Conservation (phyloP, 2,329 filamentous ascomycete genomes). For the Xylaria sp. region DNA sequence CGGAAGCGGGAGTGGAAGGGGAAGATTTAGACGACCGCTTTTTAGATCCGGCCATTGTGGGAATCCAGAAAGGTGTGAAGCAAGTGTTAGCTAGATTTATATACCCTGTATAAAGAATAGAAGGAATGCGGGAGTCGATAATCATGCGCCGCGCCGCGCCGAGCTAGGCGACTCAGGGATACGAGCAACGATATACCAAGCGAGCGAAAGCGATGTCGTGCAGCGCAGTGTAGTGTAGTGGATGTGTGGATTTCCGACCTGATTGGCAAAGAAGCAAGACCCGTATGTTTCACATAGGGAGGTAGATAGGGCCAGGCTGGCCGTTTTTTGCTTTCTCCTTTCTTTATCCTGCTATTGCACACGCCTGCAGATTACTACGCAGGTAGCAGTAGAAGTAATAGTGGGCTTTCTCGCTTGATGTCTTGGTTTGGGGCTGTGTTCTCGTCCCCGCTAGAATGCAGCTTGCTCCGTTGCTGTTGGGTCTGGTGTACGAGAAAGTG, state of each 20-base stretch:
- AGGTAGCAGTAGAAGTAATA: neutral
- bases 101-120: neutral
- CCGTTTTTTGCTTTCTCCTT: neutral
- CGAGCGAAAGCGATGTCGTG: constrained; percentile 1
- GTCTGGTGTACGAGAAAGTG: neutral
- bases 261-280: constrained; percentile 13
- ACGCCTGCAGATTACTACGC: neutral
- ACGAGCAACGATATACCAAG: constrained; percentile 9
- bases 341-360: neutral
- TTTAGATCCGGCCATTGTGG: constrained; percentile 3
- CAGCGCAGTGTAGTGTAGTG: neutral
- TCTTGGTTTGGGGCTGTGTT: constrained; percentile 1
- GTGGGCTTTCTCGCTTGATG: neutral
- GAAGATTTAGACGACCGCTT: constrained; percentile 2
- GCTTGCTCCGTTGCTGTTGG: too few species aligned
- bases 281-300: neutral
- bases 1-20: neutral
- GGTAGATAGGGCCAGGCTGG: neutral
- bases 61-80: neutral
- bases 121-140: neutral
- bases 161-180: neutral
- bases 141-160: neutral
- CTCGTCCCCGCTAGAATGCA: neutral
- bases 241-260: constrained; percentile 7
- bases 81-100: neutral